phyloP scores from a whole-genome alignment of 2,329 filamentous ascomycete species.

The Celoporthe dispersa region DNA sequence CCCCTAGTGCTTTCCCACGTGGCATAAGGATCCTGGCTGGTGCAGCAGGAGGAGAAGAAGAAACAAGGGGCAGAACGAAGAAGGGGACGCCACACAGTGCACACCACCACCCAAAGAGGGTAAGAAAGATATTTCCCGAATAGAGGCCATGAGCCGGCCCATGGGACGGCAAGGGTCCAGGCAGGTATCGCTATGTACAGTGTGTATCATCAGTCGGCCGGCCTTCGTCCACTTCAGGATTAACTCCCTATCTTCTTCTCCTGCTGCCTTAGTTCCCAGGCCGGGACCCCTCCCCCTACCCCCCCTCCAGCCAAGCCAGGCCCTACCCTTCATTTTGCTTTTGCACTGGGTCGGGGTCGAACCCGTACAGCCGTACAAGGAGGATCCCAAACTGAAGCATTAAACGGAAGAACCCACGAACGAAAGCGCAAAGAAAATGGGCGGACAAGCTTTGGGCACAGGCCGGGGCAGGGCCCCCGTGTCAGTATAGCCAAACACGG shows the following conservation, averaged over 20 bases:
- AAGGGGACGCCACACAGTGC: too few species aligned
- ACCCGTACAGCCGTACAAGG: too few species aligned
- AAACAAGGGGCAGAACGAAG: neutral
- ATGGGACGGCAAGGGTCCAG: neutral
- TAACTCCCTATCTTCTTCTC: neutral
- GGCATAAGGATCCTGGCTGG: neutral
- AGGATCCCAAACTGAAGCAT: neutral
- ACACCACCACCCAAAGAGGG: too few species aligned
- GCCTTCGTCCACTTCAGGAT: neutral
- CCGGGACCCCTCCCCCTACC: too few species aligned
- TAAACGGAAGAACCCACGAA: neutral
- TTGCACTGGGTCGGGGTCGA: neutral
- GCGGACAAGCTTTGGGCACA: neutral
- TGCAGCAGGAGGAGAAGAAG: neutral
- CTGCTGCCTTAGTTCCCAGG: neutral
- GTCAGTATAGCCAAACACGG: slow-evolving; percentile 8
- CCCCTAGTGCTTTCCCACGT: neutral
- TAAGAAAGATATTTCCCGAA: neutral
- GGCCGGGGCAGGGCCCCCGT: neutral
- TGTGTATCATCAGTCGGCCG: slow-evolving; percentile 1
- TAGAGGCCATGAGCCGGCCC: neutral
- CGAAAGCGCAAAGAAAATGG: neutral
- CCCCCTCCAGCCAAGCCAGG: too few species aligned
- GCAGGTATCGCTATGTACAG: neutral
- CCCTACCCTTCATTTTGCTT: neutral